Conservation (phyloP, 352 stramenopile genomes). For the Globisporangium solare region DNA sequence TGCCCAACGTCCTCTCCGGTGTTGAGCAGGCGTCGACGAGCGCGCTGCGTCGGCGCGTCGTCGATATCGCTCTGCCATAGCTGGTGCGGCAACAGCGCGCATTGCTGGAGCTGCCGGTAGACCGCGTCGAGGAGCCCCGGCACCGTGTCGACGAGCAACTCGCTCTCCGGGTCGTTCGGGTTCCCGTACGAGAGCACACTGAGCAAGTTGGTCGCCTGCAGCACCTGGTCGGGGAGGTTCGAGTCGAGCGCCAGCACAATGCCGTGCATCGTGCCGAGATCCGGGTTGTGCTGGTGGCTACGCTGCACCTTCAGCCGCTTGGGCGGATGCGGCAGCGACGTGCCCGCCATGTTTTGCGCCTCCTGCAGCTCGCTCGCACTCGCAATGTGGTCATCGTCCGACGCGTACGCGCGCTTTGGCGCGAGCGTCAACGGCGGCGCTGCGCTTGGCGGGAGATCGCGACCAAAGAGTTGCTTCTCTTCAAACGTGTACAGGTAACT, state of each 20-base stretch:
- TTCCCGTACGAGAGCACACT: slow-evolving; percentile 68
- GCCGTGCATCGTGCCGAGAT: slow-evolving; percentile 59
- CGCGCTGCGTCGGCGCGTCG: slow-evolving; percentile 10
- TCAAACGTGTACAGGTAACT: slow-evolving; percentile 60
- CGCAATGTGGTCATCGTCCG: slow-evolving; percentile 36
- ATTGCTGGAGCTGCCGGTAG: slow-evolving; percentile 59
- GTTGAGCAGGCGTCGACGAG: slow-evolving; percentile 41
- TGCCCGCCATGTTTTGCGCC: slow-evolving; percentile 56
- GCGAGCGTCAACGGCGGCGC: slow-evolving; percentile 10
- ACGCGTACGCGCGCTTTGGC: slow-evolving; percentile 16
- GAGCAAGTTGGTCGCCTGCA: slow-evolving; percentile 60
- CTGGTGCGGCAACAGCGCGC: slow-evolving; percentile 39
- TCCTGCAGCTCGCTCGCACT: slow-evolving; percentile 61
- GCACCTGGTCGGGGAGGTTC: slow-evolving; percentile 42
- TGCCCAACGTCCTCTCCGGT: slow-evolving; percentile 32
- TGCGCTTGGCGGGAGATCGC: slow-evolving; percentile 31
- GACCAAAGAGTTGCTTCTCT: slow-evolving; percentile 71
- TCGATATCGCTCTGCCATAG: slow-evolving; percentile 13
- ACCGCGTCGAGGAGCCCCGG: slow-evolving; percentile 71
- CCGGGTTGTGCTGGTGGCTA: slow-evolving; percentile 23
- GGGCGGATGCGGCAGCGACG: slow-evolving; percentile 46
- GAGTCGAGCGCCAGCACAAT: slow-evolving; percentile 75
- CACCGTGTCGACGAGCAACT: slow-evolving; percentile 62
- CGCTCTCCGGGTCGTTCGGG: slow-evolving; percentile 42
- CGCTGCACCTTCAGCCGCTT: slow-evolving; percentile 70